Percentiles rank a stretch among this genome's conserved stretches.
phyloP scores from a whole-genome alignment of 257 asterid species.

The Penstemon barbatus region DNA sequence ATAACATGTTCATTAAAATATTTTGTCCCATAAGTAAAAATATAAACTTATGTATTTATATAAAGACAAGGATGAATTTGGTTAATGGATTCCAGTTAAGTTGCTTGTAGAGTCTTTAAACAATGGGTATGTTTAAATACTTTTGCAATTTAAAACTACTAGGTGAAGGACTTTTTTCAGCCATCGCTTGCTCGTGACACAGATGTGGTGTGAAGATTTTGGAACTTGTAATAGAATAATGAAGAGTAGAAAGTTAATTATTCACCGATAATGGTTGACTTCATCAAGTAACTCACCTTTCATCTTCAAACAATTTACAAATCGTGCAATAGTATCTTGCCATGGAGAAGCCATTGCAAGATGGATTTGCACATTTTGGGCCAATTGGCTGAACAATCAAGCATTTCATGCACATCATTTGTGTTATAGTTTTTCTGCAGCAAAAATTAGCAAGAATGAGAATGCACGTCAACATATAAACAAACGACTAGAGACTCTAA shows the following conservation, averaged over 20 bases:
- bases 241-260: slow-evolving; percentile 14
- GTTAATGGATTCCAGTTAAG: neutral
- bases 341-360: slow-evolving; percentile 75
- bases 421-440: slow-evolving; percentile 65
- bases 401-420: slow-evolving; percentile 94
- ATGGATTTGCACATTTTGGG: slow-evolving; percentile 46
- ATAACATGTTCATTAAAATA: neutral
- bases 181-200: neutral
- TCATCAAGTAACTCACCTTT: slow-evolving; percentile 48
- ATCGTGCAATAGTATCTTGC: slow-evolving; percentile 75
- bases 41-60: neutral
- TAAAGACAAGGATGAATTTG: slow-evolving; percentile 3
- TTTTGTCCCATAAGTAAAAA: neutral
- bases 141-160: slow-evolving; percentile 9
- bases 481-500: slow-evolving; percentile 18
- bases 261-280: slow-evolving; percentile 10
- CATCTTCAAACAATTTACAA: slow-evolving; percentile 82
- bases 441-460: slow-evolving; percentile 34
- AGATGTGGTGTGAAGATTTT: slow-evolving; percentile 4
- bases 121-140: slow-evolving; percentile 1
- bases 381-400: slow-evolving; percentile 64
- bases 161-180: slow-evolving; percentile 10
- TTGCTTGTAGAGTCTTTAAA: slow-evolving; percentile 13
- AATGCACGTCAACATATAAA: slow-evolving; percentile 17
- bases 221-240: slow-evolving; percentile 17